Conservation (phyloP, 257 asterid species). For the Knoxia roxburghii region DNA sequence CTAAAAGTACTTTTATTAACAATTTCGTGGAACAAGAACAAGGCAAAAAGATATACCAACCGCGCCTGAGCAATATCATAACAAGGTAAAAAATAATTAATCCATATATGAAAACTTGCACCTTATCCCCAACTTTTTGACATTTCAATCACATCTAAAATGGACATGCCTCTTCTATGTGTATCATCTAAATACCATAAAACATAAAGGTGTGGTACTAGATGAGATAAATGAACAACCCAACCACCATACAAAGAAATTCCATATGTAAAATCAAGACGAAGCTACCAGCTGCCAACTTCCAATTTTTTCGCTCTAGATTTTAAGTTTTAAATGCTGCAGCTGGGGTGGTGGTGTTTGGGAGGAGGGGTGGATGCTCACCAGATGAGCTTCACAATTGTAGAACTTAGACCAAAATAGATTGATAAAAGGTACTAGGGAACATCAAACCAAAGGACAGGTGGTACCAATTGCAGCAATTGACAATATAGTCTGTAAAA, state of each 20-base stretch:
- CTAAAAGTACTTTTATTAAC: not conserved
- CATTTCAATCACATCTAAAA: not conserved
- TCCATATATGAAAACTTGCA: not conserved
- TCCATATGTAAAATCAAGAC: not conserved
- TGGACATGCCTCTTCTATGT: not conserved
- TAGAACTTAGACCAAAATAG: not conserved
- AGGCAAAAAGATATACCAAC: not conserved
- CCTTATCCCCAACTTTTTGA: not conserved
- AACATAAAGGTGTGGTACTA: not conserved
- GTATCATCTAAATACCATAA: not conserved
- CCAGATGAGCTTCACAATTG: not conserved
- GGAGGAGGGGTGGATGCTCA: no score
- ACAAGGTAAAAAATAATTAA: no score
- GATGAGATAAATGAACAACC: not conserved
- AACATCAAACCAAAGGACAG: slow-evolving; percentile 3
- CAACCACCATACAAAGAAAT: not conserved
- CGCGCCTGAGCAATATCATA: not conserved
- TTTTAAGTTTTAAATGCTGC: no score
- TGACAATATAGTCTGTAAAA: no score
- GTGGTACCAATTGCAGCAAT: not conserved
- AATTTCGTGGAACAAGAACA: not conserved
- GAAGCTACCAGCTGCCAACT: not conserved
- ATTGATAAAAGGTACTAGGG: no score
- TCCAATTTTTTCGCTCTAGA: not conserved
- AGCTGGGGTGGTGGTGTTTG: no score